Base-by-base conservation (phyloP, 345 rosid genomes). In the Raphanus raphanistrum region DNA sequence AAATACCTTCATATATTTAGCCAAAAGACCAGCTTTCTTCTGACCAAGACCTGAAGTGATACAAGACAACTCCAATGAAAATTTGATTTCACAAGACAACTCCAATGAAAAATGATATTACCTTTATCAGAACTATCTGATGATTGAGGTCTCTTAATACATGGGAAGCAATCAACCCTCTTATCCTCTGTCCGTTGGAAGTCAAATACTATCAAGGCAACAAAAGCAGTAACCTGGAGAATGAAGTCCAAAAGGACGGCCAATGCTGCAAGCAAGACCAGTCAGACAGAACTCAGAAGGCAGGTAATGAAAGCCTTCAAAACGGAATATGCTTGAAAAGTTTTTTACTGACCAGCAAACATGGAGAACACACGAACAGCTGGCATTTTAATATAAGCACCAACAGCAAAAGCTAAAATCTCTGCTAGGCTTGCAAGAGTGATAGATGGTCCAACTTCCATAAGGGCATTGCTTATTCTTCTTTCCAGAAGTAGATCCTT, bases 401-500 rank as follows among this genome's bases (percentile, higher is more conserved):
- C 98, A 81, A 90, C 98, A 36, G 98, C 98, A 87, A 94, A 94
- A 68, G 97, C 98, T 81, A 90, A 76, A 80, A 92, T 94, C 81
- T 94, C 98, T 11, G 97, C 85, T 73, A 92, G 82, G 85, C 98
- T 94, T 76, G 98, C 98, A 78, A 94, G 98, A 57, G 98, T 94
- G 63, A 94, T 94, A 21, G 98, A 94, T 78, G 98, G 98, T 64
- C 98, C 98, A 83, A 92, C 98, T 84, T 92, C 98, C 76, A 92
- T 94, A 32, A 94, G 98, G 43, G 98, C 98, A 77, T 92, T 87
- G 90, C 98, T 92, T 80, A 92, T 84, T 75, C 92, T 81, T 76
- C 84, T 88, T 75, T 94, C 98, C 74, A 94, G 71, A 26, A 89
- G 88, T 78, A 90, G 76, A 75, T 94, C 97, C 63, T 87, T 57